Evolutionary conservation across 2,329 filamentous ascomycete genomes (phyloP).

Genomic region (Amauroascus niger): DNA sequence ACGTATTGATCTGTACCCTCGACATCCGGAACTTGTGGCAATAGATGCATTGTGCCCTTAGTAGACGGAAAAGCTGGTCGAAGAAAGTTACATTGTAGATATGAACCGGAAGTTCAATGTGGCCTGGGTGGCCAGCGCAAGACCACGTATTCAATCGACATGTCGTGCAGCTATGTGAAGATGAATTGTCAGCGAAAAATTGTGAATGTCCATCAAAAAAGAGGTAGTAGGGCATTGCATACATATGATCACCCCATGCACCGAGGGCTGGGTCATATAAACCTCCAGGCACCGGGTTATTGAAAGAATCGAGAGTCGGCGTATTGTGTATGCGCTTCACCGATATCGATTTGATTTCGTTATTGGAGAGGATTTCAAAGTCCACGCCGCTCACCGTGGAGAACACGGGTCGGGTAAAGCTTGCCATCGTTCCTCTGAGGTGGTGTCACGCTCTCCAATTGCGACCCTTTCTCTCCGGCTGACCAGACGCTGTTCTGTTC

Average conservation of each 20-base stretch:
- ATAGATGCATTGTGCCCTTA: slow-evolving; percentile 82
- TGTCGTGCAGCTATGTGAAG: slow-evolving; percentile 64
- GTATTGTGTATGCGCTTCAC: slow-evolving; percentile 91
- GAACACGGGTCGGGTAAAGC: slow-evolving; percentile 61
- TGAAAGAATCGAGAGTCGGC: slow-evolving; percentile 82
- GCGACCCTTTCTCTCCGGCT: background rate
- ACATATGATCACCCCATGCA: slow-evolving; percentile 78
- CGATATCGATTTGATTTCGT: slow-evolving; percentile 80
- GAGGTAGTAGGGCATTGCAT: slow-evolving; percentile 30
- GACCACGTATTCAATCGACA: slow-evolving; percentile 72
- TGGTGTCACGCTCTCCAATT: background rate
- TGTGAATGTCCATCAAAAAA: slow-evolving; percentile 11
- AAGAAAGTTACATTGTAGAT: slow-evolving; percentile 97
- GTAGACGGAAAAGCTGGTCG: slow-evolving; percentile 75
- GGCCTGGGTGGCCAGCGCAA: slow-evolving; percentile 87
- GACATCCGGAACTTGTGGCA: slow-evolving; percentile 78
- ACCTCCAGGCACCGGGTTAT: slow-evolving; percentile 81
- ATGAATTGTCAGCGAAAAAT: slow-evolving; percentile 9
- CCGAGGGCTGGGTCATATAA: slow-evolving; percentile 88
- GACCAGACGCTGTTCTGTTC: background rate
- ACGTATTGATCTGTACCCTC: slow-evolving; percentile 66
- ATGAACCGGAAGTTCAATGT: slow-evolving; percentile 86
- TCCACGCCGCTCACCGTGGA: slow-evolving; percentile 79
- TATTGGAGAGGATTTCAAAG: slow-evolving; percentile 71
- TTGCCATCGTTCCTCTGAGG: slow-evolving; percentile 32